phyloP scores from a whole-genome alignment of 1,284 basidiomycete species.

The Marasmius sp. region DNA sequence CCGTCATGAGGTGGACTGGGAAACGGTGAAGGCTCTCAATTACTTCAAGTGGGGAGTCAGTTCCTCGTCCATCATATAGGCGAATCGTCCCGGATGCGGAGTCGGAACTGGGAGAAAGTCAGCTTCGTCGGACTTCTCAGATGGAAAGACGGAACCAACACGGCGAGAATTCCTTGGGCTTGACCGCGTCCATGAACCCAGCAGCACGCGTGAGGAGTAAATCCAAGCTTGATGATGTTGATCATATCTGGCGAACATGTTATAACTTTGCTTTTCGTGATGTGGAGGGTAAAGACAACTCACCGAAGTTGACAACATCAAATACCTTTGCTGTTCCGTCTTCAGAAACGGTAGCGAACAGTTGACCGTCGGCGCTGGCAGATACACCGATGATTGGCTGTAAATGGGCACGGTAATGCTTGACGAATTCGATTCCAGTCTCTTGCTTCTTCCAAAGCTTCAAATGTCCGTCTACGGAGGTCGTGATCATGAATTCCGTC shows the following conservation, averaged over 20 bases:
- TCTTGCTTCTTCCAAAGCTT: slow-evolving; percentile 99
- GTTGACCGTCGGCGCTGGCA: slow-evolving; percentile 89
- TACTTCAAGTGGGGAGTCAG: slow-evolving; percentile 73
- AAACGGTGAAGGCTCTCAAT: slow-evolving; percentile 80
- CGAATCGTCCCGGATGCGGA: slow-evolving; percentile 73
- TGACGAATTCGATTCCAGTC: slow-evolving; percentile 88
- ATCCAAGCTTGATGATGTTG: slow-evolving; percentile 92
- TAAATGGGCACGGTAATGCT: slow-evolving; percentile 92
- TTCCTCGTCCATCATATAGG: slow-evolving; percentile 92
- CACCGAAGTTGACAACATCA: slow-evolving; percentile 96
- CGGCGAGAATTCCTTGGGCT: slow-evolving; percentile 84
- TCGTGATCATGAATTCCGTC: slow-evolving; percentile 92
- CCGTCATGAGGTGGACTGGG: slow-evolving; percentile 89
- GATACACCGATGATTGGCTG: slow-evolving; percentile 78
- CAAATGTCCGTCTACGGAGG: slow-evolving; percentile 92
- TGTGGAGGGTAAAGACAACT: slow-evolving; percentile 23
- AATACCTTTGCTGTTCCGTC: slow-evolving; percentile 91
- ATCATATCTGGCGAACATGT: slow-evolving; percentile 80
- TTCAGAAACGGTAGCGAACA: slow-evolving; percentile 88
- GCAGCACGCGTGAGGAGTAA: slow-evolving; percentile 82
- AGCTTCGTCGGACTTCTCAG: not conserved
- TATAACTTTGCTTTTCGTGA: not conserved
- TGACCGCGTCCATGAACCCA: slow-evolving; percentile 93
- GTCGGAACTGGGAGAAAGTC: slow-evolving; percentile 64
- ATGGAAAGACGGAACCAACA: slow-evolving; percentile 49